Base-by-base conservation (phyloP, 306 rosid genomes). In the Fragaria ananassa region DNA sequence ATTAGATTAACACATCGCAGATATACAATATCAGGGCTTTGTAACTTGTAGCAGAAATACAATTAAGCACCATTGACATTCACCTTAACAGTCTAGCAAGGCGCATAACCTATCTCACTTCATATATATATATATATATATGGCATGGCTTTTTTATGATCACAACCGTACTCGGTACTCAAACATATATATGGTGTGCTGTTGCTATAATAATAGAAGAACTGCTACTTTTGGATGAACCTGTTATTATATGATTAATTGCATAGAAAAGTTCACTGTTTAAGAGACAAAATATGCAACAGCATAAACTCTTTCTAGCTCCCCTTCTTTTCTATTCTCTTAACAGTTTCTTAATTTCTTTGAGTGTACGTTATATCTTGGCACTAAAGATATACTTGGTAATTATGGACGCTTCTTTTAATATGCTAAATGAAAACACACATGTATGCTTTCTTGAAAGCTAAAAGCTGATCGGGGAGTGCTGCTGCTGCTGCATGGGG, bases 361-460 rank as follows among this genome's bases (percentile, higher is more conserved):
- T 58, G 64, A 58, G 31, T 27, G 1, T 0, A 1, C 1, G 14
- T 10, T 3, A 8, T 21, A 31, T 31, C 35, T 31, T 31, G 35
- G 3, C 8, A 6, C 1, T 37, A 37, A 37, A 37, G 19, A 25
- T 1, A 60, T 37, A 27, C 29, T 21, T 27, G n/a, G 18, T 1
- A 31, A 18, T 61, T 34, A 29, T 60, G 83, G 76, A 65, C 86
- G 71, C 88, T 79, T 70, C 88, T 85, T 85, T 82, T 82, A 46
- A 85, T 77, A 81, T 41, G 65, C 12, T 8, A 23, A 18, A 25
- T 77, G 68, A 23, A 46, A 68, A 17, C 79, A 72, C 17, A 35
- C 4, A 5, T 5, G 5, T 5, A 25, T 64, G 60, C 53, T 79
- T 75, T 47, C 62, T 41, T 21, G 53, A 85, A 85, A 85, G 88